Evolutionary conservation across 352 stramenopile genomes (phyloP).

Genomic region (Phytophthora cryptogea): DNA sequence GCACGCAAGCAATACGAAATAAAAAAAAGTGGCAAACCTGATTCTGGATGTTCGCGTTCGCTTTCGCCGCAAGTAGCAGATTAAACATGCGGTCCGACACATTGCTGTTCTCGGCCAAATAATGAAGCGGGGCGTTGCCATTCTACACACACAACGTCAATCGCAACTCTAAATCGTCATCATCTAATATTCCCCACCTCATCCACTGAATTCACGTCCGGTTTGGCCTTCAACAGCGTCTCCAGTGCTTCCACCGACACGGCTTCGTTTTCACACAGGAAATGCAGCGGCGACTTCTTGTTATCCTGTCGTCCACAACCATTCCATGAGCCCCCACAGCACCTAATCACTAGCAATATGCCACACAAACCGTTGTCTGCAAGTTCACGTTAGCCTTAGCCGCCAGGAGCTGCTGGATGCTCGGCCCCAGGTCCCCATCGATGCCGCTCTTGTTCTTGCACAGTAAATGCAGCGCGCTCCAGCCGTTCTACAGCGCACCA

Average conservation of each 20-base stretch:
- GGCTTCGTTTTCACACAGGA: constrained; percentile 76
- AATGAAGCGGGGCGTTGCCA: constrained; percentile 71
- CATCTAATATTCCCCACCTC: constrained; percentile 26
- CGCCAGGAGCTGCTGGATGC: constrained; percentile 43
- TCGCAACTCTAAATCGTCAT: neutral
- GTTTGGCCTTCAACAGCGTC: constrained; percentile 45
- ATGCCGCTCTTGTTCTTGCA: constrained; percentile 64
- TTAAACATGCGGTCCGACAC: constrained; percentile 44
- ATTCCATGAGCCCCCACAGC: neutral
- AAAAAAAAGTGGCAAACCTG: constrained; percentile 34
- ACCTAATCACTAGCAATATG: neutral
- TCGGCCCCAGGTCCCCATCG: constrained; percentile 41
- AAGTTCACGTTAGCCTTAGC: constrained; percentile 46
- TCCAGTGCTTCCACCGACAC: constrained; percentile 40
- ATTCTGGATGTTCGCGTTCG: constrained; percentile 69
- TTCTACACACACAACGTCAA: constrained; percentile 37
- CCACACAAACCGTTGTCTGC: constrained; percentile 39
- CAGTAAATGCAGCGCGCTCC: constrained; percentile 65
- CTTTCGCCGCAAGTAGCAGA: constrained; percentile 46
- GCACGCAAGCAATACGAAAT: neutral
- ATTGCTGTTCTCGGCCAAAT: constrained; percentile 53
- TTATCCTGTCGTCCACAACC: constrained; percentile 34
- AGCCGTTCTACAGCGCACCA: constrained; percentile 50
- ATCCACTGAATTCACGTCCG: constrained; percentile 53
- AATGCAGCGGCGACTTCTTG: constrained; percentile 65